Evolutionary conservation across 768 basidiomycete species (phyloP).

Genomic region (Imleria badia): DNA sequence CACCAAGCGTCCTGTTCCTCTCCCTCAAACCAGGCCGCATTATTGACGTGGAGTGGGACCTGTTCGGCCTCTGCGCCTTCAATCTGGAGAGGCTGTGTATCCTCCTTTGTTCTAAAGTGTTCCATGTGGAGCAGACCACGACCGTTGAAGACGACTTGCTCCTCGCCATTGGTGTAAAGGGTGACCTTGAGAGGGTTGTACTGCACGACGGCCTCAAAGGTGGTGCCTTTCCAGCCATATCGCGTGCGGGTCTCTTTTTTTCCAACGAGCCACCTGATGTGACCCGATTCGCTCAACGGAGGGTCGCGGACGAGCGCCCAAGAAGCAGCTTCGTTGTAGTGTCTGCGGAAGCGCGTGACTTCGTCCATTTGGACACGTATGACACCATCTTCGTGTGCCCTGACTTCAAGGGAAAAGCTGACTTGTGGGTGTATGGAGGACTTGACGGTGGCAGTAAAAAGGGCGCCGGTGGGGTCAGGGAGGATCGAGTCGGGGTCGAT

Average conservation of each 20-base stretch:
- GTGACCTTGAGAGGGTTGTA: conserved; percentile 77
- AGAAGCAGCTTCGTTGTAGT: conserved; percentile 88
- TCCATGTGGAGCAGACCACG: conserved; percentile 95
- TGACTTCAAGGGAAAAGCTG: conserved; percentile 77
- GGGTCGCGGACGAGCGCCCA: conserved; percentile 88
- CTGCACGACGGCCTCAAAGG: conserved; percentile 64
- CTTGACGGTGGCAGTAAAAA: conserved; percentile 73
- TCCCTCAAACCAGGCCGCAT: conserved; percentile 84
- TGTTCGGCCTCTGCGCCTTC: conserved; percentile 47
- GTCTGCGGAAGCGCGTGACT: conserved; percentile 69
- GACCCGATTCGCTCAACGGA: conserved; percentile 42
- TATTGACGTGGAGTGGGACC: conserved; percentile 51
- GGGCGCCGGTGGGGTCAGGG: conserved; percentile 47
- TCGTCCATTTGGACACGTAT: conserved; percentile 95
- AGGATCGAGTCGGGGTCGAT: conserved; percentile 60
- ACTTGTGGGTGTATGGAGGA: conserved; percentile 83
- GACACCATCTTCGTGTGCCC: conserved; percentile 85
- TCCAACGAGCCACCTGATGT: conserved; percentile 63
- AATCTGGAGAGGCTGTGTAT: conserved; percentile 41
- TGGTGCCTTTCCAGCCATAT: conserved; percentile 63
- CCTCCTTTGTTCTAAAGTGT: conserved; percentile 77
- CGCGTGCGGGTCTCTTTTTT: conserved; percentile 62
- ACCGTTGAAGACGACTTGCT: conserved; percentile 88
- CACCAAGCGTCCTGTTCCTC: conserved; percentile 81
- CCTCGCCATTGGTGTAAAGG: conserved; percentile 70